Evolutionary conservation across 2,329 filamentous ascomycete species (phyloP), one percentile per base, ranked within the genome.

Genomic region (Zasmidium cellare): DNA sequence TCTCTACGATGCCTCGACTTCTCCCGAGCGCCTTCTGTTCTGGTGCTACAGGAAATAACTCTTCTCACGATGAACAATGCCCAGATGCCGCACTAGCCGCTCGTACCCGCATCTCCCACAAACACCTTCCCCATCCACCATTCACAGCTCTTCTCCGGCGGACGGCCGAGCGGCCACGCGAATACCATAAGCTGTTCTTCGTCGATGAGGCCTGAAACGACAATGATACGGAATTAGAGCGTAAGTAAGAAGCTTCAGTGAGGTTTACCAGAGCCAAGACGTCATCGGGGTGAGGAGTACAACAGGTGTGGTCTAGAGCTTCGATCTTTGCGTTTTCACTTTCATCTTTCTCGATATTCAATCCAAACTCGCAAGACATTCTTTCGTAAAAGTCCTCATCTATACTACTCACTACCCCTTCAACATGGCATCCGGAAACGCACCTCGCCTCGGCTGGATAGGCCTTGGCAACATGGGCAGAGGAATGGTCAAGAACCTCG

Each of bases 391-490:
- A 41, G 35, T 14, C 3, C 3, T 41, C 35, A 31, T 7, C 23
- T 31, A 3, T 28, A 22, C 41, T 45, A 28, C 25, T 28, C 25
- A 5, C 25, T 28, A 28, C 25, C n/a, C n/a, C 11, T 28, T 24
- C 53, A 57, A n/a, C n/a, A 62, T 62, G 56, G 46, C 59, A 18
- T 45, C 45, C 20, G 14, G 9, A 18, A 20, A 49, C 25, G 48
- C 57, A 22, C 69, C 69, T 57, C 68, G 69, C n/a, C 46, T 94
- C 52, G 81, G 91, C 67, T 96, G 87, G 85, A 85, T 96, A 55
- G 91, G 92, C 57, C 82, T 96, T 51, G 91, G 91, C 53, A 96
- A 96, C 73, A 96, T 96, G 86, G 92, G 91, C 89, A 78, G 65
- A 46, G 91, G 88, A 62, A 96, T 96, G 90, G 85, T 82, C 76